Evolutionary conservation across 768 basidiomycete species (phyloP).

Genomic region (Auriscalpium orientale): DNA sequence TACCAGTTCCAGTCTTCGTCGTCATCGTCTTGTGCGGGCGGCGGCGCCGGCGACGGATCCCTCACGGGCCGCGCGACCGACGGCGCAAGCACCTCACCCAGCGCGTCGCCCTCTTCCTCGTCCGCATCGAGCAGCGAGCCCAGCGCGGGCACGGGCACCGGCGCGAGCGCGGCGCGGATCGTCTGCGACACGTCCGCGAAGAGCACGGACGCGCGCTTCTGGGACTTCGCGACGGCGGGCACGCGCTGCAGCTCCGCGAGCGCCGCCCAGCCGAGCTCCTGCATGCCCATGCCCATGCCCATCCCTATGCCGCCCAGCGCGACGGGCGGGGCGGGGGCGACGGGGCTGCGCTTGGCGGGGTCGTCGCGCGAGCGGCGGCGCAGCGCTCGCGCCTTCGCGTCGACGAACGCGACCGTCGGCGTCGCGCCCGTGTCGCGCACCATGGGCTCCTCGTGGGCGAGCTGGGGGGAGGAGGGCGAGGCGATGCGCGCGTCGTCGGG

Average conservation of each 20-base stretch:
- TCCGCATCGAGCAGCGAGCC: neutral
- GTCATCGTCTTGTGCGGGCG: constrained; percentile 7
- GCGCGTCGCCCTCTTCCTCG: neutral
- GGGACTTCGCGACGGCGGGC: constrained; percentile 54
- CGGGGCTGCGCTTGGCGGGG: constrained; percentile 2
- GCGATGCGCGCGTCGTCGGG: constrained; percentile 15
- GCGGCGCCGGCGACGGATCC: neutral
- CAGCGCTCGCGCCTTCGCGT: constrained; percentile 1
- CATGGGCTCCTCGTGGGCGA: constrained; percentile 29
- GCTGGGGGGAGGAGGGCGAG: constrained; percentile 9
- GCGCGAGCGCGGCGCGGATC: constrained; percentile 39
- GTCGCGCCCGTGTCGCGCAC: constrained; percentile 44
- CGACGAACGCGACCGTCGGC: constrained; percentile 27
- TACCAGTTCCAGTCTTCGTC: constrained; percentile 18
- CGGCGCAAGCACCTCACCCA: neutral
- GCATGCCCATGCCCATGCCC: constrained; percentile 21
- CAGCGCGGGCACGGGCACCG: constrained; percentile 19
- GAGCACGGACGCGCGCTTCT: constrained; percentile 61
- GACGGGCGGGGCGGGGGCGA: constrained; percentile 11
- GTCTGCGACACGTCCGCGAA: constrained; percentile 58
- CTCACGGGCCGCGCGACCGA: neutral
- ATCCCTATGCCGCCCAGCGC: constrained; percentile 35
- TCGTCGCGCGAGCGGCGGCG: constrained; percentile 24
- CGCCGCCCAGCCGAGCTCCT: constrained; percentile 45
- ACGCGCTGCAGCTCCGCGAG: constrained; percentile 41